Conservation (phyloP, 768 basidiomycete species). For the Leccinum disarticulatum region DNA sequence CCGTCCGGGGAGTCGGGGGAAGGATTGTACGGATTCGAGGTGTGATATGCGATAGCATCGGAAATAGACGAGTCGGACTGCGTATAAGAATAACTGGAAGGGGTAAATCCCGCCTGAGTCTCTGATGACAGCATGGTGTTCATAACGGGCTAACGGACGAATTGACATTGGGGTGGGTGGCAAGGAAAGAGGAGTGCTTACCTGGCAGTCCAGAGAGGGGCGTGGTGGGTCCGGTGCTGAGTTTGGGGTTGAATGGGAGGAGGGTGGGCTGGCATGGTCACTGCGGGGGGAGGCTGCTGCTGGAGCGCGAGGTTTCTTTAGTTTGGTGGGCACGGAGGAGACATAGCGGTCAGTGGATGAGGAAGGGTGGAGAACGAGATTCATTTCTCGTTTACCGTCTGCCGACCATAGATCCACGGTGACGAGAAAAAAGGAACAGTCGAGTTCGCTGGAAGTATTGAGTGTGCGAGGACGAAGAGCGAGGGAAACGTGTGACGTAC, state of each 20-base stretch:
- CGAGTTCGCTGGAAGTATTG: conserved; percentile 60
- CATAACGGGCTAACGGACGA: conserved; percentile 28
- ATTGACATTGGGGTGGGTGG: background rate
- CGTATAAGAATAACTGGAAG: conserved; percentile 46
- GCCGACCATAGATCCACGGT: conserved; percentile 92
- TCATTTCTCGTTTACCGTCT: conserved; percentile 81
- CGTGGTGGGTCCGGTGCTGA: conserved; percentile 41
- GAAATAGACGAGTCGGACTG: conserved; percentile 40
- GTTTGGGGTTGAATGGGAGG: conserved; percentile 47
- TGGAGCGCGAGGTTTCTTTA: conserved; percentile 38
- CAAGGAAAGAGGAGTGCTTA: conserved; percentile 19
- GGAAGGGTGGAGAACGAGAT: conserved; percentile 85
- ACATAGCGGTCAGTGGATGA: conserved; percentile 68
- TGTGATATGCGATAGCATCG: conserved; percentile 43
- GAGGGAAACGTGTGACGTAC: conserved; percentile 45
- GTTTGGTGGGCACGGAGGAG: conserved; percentile 39
- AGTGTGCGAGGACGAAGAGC: conserved; percentile 5
- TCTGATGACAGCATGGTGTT: conserved; percentile 40
- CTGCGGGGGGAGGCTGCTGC: conserved; percentile 32
- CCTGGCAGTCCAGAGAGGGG: conserved; percentile 44
- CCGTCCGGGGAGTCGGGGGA: conserved; percentile 46
- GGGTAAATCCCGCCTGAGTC: conserved; percentile 38
- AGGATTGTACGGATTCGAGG: conserved; percentile 41
- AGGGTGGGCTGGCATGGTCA: conserved; percentile 46
- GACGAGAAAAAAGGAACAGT: conserved; percentile 85